Evolutionary conservation across 1,284 basidiomycete species (phyloP), one percentile per base, ranked within the genome.

Genomic region (Phaffia rhodozyma): DNA sequence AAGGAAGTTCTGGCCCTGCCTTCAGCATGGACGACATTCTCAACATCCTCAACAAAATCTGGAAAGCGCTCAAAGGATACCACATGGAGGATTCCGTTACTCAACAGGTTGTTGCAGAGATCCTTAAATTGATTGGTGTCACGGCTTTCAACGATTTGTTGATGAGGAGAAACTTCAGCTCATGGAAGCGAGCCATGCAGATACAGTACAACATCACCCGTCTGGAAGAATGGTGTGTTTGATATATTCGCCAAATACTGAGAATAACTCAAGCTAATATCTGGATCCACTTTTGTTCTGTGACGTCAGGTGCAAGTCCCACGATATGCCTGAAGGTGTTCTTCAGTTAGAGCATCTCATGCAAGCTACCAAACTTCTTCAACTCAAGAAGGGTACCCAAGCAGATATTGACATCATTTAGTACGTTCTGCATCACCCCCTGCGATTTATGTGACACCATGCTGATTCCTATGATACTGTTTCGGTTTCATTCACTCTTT

Each of bases 101-200:
- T 64, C 92, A 96, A 72, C 96, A 98, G 75, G 94, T 96, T 54
- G 82, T 97, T 67, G 97, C 91, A 4, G 96, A 99, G 77, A 80
- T 98, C 34, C 83, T 98, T 70, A 97, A 97, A 78, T 79, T 98
- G 68, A 91, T 97, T 71, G 96, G 96, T 25, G 92, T 97, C 56
- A 92, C 91, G 69, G 92, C 91, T 70, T 99, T 99, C 79, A 99
- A 99, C 75, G 96, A 99, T 71, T 82, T 99, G 68, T 79, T 99
- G 65, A 98, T 99, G 94, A 82, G 96, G 71, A 83, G 96, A 59
- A 98, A 98, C 78, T 99, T 99, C 77, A 96, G 91, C 71, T 97
- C 94, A 2, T 99, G 96, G 96, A 99, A 99, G 78, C 85, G 96
- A 79, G 91, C 92, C 6, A 97, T 97, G 93, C 93, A 97, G 81